These are phyloP conservation scores for Pseudohalonectria lignicola DNA, from an alignment of 2,329 filamentous ascomycete genomes.

Conservation along the genomic window DNA sequence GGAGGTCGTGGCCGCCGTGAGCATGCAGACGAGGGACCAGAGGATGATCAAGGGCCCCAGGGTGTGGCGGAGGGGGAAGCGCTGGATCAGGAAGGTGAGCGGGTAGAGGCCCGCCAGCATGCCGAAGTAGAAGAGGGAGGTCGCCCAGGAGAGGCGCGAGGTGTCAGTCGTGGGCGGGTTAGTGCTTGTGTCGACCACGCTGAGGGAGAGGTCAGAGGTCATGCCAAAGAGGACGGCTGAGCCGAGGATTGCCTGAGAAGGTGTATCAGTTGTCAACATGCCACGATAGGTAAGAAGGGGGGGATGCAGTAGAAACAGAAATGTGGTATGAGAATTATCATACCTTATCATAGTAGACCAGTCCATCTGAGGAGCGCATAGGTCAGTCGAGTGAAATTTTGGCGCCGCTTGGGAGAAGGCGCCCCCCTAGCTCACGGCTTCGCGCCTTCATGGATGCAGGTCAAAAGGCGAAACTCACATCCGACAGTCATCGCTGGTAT, in stretches of 20 bases:
- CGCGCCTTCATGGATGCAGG: too few relatives aligned
- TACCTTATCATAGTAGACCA: slow-evolving; percentile 60
- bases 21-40: slow-evolving; percentile 58
- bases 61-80: slow-evolving; percentile 53
- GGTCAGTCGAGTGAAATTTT: too few relatives aligned
- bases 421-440: too few relatives aligned
- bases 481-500: slow-evolving; percentile 47
- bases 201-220: slow-evolving; percentile 55
- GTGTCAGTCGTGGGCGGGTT: slow-evolving; percentile 51
- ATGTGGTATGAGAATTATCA: background rate
- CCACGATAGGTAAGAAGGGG: slow-evolving; percentile 5
- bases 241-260: slow-evolving; percentile 54
- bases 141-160: slow-evolving; percentile 62
- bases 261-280: slow-evolving; percentile 9
- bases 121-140: slow-evolving; percentile 70
- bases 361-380: slow-evolving; percentile 35
- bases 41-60: slow-evolving; percentile 52
- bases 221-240: slow-evolving; percentile 66
- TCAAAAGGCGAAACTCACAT: slow-evolving; percentile 15
- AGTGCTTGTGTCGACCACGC: slow-evolving; percentile 30
- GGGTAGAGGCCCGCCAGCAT: slow-evolving; percentile 67
- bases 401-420: too few relatives aligned
- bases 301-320: too few relatives aligned
- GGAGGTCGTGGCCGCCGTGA: slow-evolving; percentile 14
- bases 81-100: slow-evolving; percentile 60